These are phyloP conservation scores for Ceratobasidium sp. DNA, from an alignment of 1,284 basidiomycete genomes.

Conservation along the genomic window DNA sequence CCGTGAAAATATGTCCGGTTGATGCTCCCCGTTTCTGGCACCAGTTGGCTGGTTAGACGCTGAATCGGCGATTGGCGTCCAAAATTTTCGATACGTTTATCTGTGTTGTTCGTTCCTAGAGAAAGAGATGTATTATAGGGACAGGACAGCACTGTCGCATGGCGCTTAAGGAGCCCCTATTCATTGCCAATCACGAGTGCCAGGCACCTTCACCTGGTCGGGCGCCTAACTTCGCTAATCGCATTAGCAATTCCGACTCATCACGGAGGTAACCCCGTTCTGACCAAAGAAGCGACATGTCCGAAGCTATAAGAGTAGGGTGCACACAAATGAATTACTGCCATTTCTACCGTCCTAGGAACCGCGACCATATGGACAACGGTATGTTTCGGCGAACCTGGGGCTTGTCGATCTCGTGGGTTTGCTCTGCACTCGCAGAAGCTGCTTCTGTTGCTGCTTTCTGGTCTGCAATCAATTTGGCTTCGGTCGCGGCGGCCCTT, in stretches of 20 bases:
- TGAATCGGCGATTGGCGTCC: neutral
- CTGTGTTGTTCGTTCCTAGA: neutral
- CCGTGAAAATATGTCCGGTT: neutral
- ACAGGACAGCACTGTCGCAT: neutral
- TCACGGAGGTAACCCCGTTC: constrained; percentile 6
- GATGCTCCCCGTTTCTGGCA: neutral
- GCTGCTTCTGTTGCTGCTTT: constrained; percentile 9
- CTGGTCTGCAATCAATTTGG: constrained; percentile 2
- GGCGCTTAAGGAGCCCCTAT: constrained; percentile 12
- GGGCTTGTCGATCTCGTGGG: constrained; percentile 4
- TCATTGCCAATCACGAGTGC: neutral
- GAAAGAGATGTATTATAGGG: neutral
- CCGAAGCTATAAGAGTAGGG: constrained; percentile 1
- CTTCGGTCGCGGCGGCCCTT: constrained; percentile 26
- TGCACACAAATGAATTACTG: constrained; percentile 11
- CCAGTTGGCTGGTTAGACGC: neutral
- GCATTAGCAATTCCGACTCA: neutral
- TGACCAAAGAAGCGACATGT: neutral
- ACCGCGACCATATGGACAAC: constrained; percentile 27
- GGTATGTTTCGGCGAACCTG: neutral
- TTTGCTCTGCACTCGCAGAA: neutral
- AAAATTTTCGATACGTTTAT: neutral
- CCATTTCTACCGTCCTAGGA: constrained; percentile 16
- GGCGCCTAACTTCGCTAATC: constrained; percentile 3
- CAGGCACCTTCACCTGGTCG: constrained; percentile 2